Conservation (phyloP, 2,329 filamentous ascomycete genomes). For the Volutella citrinella region DNA sequence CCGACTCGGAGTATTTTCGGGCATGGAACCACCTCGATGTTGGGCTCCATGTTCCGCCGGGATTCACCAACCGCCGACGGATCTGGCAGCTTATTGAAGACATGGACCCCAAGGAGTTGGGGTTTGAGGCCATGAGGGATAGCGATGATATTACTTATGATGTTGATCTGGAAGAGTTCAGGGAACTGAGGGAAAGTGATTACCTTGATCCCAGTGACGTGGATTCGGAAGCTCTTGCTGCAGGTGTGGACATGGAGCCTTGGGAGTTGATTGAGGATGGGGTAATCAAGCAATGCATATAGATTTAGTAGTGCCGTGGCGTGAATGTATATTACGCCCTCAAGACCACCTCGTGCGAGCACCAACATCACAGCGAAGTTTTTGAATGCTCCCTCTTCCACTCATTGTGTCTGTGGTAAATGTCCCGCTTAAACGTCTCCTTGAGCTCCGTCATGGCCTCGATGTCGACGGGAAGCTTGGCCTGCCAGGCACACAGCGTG, state of each 20-base stretch:
- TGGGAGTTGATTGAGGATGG: too few species aligned
- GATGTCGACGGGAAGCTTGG: conserved; percentile 30
- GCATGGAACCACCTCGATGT: not conserved
- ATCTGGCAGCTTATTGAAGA: conserved; percentile 1
- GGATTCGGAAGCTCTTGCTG: too few species aligned
- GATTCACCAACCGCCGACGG: not conserved
- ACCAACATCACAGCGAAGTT: too few species aligned
- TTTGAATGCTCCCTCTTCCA: conserved; percentile 13
- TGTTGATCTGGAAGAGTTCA: too few species aligned
- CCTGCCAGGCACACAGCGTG: conserved; percentile 38
- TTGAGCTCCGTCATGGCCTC: conserved; percentile 30
- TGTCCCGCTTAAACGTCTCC: conserved; percentile 38
- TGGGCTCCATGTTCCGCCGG: not conserved
- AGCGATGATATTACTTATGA: too few species aligned
- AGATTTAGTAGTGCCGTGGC: too few species aligned
- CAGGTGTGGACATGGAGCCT: too few species aligned
- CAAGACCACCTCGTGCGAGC: too few species aligned
- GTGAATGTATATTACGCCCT: too few species aligned
- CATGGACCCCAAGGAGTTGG: not conserved
- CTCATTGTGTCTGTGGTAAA: conserved; percentile 34
- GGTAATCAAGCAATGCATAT: too few species aligned
- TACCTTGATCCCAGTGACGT: too few species aligned
- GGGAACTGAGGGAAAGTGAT: too few species aligned
- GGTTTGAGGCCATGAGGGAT: not conserved
- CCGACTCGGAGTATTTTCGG: not conserved